phyloP scores from a whole-genome alignment of 169 alveolate species.

The Plasmodium falciparum region DNA sequence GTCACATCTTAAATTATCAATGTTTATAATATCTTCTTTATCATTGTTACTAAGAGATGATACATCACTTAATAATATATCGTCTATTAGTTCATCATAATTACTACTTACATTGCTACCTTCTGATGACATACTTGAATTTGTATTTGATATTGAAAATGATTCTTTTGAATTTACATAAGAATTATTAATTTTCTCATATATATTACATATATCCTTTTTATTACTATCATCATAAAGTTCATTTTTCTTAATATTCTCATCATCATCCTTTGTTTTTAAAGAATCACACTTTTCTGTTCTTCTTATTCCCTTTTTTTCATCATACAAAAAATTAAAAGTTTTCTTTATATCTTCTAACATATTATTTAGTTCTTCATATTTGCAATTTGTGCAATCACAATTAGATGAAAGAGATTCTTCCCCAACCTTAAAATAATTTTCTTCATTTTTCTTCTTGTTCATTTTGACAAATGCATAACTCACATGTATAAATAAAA shows the following conservation, averaged over 20 bases:
- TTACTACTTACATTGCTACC: not conserved
- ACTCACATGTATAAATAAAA: no score
- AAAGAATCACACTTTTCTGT: not conserved
- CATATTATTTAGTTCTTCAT: constrained; percentile 9
- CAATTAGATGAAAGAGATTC: no score
- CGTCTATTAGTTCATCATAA: constrained; percentile 19
- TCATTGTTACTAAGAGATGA: constrained; percentile 10
- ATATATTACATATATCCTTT: no score
- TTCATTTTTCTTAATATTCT: not conserved
- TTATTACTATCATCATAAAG: not conserved
- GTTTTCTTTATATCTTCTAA: constrained; percentile 38
- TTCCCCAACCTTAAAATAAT: no score
- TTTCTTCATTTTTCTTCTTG: no score
- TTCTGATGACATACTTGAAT: constrained; percentile 18
- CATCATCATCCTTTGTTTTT: not conserved
- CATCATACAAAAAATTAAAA: constrained; percentile 9
- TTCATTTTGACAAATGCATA: no score
- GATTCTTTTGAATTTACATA: not conserved
- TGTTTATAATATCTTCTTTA: not conserved
- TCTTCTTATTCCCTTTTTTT: not conserved
- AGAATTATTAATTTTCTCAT: no score
- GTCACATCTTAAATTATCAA: not conserved
- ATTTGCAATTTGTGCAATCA: not conserved
- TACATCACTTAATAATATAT: constrained; percentile 29
- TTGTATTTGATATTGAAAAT: not conserved